phyloP scores from a whole-genome alignment of 352 stramenopile species.

The Aphanomyces invadans region DNA sequence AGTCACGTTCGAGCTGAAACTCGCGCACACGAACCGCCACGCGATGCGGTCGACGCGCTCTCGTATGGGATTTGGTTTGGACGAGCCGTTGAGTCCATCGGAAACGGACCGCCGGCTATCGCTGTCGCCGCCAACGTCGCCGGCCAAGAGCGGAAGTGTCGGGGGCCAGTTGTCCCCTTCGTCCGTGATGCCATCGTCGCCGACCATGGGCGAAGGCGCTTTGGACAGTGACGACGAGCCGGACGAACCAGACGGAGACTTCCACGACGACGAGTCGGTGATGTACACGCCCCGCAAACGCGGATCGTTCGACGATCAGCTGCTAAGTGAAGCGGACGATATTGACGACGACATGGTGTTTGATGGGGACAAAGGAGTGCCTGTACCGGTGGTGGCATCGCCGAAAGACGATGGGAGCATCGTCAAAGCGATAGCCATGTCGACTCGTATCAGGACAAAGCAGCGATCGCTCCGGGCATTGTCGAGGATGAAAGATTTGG shows the following conservation, averaged over 20 bases:
- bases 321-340: conserved; percentile 66
- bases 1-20: conserved; percentile 82
- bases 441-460: conserved; percentile 42
- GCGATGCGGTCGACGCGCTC: conserved; percentile 41
- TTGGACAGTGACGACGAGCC: conserved; percentile 78
- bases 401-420: conserved; percentile 41
- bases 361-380: conserved; percentile 41
- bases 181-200: neutral
- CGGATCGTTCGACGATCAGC: conserved; percentile 72
- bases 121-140: conserved; percentile 12
- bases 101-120: conserved; percentile 27
- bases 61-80: conserved; percentile 30
- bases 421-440: conserved; percentile 40
- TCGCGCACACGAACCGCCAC: conserved; percentile 52
- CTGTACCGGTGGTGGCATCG: conserved; percentile 36
- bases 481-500: conserved; percentile 47
- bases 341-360: conserved; percentile 86
- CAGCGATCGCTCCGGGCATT: conserved; percentile 34
- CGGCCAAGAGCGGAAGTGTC: neutral
- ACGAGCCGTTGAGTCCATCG: conserved; percentile 61
- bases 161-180: too few species aligned
- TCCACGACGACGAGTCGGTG: conserved; percentile 57
- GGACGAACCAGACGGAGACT: conserved; percentile 80
- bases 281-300: conserved; percentile 46
- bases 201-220: neutral